Evolutionary conservation across 306 rosid genomes (phyloP).

Genomic region (Vigna mungo): DNA sequence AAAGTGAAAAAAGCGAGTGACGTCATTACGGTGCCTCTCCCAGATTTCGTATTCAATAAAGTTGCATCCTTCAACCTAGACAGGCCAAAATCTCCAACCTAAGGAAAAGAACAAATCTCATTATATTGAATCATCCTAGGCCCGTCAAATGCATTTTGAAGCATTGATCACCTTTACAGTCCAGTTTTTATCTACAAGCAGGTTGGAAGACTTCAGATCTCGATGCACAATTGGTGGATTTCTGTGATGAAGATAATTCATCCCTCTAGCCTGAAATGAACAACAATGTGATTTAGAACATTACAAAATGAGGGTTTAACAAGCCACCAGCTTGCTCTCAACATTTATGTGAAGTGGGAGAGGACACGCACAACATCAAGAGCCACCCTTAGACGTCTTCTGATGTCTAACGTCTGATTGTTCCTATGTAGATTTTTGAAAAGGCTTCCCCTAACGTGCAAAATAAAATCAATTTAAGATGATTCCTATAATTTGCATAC

Average conservation of each 20-base stretch:
- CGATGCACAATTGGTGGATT: conserved; percentile 88
- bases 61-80: conserved; percentile 73
- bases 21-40: conserved; percentile 78
- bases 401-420: conserved; percentile 68
- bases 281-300: conserved; percentile 26
- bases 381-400: conserved; percentile 73
- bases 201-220: conserved; percentile 81
- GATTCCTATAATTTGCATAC: conserved; percentile 9
- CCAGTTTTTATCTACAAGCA: conserved; percentile 83
- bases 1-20: conserved; percentile 17
- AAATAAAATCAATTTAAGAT: conserved; percentile 38
- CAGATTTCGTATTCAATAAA: conserved; percentile 68
- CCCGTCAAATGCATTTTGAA: conserved; percentile 5
- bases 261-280: conserved; percentile 72
- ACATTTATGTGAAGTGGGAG: conserved; percentile 17
- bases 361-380: conserved; percentile 77
- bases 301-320: conserved; percentile 11
- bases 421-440: conserved; percentile 71
- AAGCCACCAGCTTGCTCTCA: conserved; percentile 19
- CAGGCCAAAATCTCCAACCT: conserved; percentile 89
- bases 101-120: conserved; percentile 19
- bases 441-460: conserved; percentile 76
- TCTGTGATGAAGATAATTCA: conserved; percentile 83
- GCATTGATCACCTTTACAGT: conserved; percentile 68
- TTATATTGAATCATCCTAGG: conserved; percentile 33